A percentile compares a stretch with the other conserved stretches of the same genome.
Conservation (phyloP, 768 basidiomycete genomes). For the Gloeophyllum trabeum region DNA sequence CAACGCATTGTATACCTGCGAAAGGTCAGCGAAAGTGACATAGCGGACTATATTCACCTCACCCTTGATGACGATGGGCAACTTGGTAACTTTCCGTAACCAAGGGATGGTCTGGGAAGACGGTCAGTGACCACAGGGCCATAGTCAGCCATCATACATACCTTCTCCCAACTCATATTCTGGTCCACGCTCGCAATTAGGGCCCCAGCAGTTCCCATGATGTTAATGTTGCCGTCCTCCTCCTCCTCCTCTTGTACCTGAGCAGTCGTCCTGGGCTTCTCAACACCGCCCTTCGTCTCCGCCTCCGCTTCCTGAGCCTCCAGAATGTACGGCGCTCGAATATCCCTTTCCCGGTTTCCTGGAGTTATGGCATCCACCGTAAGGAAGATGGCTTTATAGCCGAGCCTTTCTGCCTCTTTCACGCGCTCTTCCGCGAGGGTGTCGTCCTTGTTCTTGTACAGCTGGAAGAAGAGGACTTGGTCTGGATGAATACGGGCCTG, state of each 20-base stretch:
- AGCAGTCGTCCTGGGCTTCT: slow-evolving; percentile 11
- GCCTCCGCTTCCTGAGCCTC: slow-evolving; percentile 41
- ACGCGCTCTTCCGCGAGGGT: slow-evolving; percentile 57
- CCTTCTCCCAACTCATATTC: slow-evolving; percentile 73
- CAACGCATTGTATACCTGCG: slow-evolving; percentile 63
- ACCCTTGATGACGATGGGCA: slow-evolving; percentile 74
- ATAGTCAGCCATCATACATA: slow-evolving; percentile 11
- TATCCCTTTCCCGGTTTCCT: slow-evolving; percentile 73
- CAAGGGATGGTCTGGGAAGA: slow-evolving; percentile 57
- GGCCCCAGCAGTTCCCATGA: slow-evolving; percentile 57
- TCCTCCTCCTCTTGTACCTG: slow-evolving; percentile 15
- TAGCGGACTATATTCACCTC: background rate
- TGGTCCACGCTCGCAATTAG: slow-evolving; percentile 55
- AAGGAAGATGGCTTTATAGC: slow-evolving; percentile 83
- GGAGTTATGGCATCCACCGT: slow-evolving; percentile 86
- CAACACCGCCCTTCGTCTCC: slow-evolving; percentile 12
- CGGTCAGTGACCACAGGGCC: background rate
- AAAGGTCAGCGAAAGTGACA: slow-evolving; percentile 6
- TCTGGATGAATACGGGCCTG: slow-evolving; percentile 35
- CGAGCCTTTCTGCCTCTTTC: slow-evolving; percentile 55
- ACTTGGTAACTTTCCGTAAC: slow-evolving; percentile 54
- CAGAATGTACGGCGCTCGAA: slow-evolving; percentile 42
- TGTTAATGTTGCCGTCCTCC: slow-evolving; percentile 23
- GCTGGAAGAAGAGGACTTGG: slow-evolving; percentile 69
- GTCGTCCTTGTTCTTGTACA: slow-evolving; percentile 76